Percentiles rank a stretch among this genome's conserved stretches.
Conservation (phyloP, 176 grass and related monocot genomes). For the Panicum miliaceum region DNA sequence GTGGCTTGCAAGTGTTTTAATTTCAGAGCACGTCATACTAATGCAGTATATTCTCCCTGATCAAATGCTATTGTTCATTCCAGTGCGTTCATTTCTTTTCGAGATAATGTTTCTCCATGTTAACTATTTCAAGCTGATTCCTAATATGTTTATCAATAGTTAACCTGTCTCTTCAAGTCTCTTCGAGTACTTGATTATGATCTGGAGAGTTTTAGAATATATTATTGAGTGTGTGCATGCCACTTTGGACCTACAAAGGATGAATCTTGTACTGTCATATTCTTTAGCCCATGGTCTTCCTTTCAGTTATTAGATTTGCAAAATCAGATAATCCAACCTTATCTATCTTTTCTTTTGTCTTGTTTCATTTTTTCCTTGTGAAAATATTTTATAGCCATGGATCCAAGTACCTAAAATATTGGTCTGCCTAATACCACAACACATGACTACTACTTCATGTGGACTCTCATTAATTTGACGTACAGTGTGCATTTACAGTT, state of each 20-base stretch:
- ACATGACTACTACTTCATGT: neutral
- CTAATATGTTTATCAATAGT: neutral
- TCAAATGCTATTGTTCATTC: neutral
- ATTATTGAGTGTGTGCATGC: slow-evolving; percentile 4
- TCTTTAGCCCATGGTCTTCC: neutral
- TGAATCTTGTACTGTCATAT: neutral
- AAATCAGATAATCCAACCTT: neutral
- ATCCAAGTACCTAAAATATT: neutral
- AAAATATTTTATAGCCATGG: neutral
- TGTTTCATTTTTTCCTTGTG: neutral
- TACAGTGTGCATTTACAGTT: neutral
- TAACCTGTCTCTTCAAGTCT: neutral
- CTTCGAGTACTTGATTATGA: neutral
- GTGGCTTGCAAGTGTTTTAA: neutral
- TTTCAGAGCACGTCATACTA: neutral
- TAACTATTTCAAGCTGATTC: neutral
- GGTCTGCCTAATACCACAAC: neutral
- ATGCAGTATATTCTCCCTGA: neutral
- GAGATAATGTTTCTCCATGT: neutral
- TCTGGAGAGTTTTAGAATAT: slow-evolving; percentile 18
- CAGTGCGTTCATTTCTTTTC: neutral
- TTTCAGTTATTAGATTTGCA: neutral
- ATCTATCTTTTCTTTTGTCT: neutral
- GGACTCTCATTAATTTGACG: neutral
- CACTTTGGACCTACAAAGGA: neutral